These are phyloP conservation scores for Exophiala lecanii-corni DNA, from an alignment of 2,329 filamentous ascomycete species.

Conservation along the genomic window DNA sequence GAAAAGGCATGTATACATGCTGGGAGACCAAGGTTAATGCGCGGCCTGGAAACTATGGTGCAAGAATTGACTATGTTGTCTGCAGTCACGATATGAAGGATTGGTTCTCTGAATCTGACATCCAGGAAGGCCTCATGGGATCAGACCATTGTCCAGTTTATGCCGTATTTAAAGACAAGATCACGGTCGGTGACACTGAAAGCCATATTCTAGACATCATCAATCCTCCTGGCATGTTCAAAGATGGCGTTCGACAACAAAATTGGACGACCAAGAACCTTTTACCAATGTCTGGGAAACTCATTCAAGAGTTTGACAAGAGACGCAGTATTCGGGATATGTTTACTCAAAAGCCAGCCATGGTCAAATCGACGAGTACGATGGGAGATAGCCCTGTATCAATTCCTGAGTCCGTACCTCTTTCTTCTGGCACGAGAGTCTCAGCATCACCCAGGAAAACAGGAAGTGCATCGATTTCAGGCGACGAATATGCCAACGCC, in stretches of 20 bases:
- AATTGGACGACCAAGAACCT: constrained; percentile 65
- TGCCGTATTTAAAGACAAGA: constrained; percentile 62
- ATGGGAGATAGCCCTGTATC: constrained; percentile 1
- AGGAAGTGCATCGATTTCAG: neutral
- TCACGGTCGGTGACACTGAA: constrained; percentile 49
- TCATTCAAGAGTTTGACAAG: constrained; percentile 83
- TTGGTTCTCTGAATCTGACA: constrained; percentile 78
- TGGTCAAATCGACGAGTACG: constrained; percentile 13
- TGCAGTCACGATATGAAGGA: constrained; percentile 72
- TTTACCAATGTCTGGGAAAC: constrained; percentile 70
- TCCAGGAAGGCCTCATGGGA: constrained; percentile 88
- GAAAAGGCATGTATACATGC: constrained; percentile 90
- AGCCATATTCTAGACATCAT: constrained; percentile 65
- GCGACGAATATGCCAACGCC: neutral
- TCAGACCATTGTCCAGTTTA: constrained; percentile 97
- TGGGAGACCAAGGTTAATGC: constrained; percentile 95
- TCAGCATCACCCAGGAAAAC: neutral
- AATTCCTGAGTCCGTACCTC: neutral
- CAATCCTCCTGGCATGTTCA: constrained; percentile 71
- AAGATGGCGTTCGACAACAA: constrained; percentile 58
- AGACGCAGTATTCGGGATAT: constrained; percentile 86
- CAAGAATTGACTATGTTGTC: constrained; percentile 88
- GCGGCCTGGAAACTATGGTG: constrained; percentile 90
- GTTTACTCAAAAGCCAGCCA: constrained; percentile 62
- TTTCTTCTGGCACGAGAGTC: neutral